Conservation (phyloP, 2,329 filamentous ascomycete species). For the Periglandula ipomoeae region DNA sequence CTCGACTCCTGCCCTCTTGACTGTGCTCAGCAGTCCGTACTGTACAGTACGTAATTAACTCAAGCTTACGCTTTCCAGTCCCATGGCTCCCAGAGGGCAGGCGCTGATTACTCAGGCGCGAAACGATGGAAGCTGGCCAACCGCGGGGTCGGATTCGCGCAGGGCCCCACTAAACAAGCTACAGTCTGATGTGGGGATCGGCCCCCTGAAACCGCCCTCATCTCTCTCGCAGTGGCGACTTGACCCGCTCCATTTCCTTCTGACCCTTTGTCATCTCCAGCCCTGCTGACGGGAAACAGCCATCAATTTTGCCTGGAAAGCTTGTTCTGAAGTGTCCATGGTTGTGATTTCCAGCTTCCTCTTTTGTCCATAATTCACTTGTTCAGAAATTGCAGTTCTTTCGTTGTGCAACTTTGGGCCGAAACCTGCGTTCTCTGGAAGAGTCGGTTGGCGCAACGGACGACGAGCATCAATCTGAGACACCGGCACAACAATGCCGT, state of each 20-base stretch:
- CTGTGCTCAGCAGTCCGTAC: too few species aligned
- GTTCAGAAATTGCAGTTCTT: background rate
- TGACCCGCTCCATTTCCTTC: background rate
- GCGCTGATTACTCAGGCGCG: background rate
- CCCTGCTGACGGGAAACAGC: too few species aligned
- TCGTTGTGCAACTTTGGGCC: background rate
- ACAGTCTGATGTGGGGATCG: constrained; percentile 3
- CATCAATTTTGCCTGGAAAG: too few species aligned
- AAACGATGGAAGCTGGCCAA: background rate
- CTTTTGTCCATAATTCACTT: background rate
- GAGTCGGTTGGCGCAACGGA: too few species aligned
- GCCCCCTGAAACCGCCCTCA: constrained; percentile 10
- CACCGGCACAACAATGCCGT: background rate
- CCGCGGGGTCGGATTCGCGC: background rate
- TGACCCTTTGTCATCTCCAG: constrained; percentile 1
- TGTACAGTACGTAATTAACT: background rate
- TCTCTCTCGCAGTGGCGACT: constrained; percentile 4
- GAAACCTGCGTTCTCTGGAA: background rate
- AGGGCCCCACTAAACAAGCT: constrained; percentile 5
- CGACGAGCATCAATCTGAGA: background rate
- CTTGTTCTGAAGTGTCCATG: background rate
- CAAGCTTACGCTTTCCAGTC: background rate
- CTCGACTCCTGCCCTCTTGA: too few species aligned
- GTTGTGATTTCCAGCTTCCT: background rate
- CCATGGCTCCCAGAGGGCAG: background rate